A percentile compares a stretch with the other conserved stretches of the same genome.
Conservation (phyloP, 257 asterid species). For the Eucommia ulmoides region DNA sequence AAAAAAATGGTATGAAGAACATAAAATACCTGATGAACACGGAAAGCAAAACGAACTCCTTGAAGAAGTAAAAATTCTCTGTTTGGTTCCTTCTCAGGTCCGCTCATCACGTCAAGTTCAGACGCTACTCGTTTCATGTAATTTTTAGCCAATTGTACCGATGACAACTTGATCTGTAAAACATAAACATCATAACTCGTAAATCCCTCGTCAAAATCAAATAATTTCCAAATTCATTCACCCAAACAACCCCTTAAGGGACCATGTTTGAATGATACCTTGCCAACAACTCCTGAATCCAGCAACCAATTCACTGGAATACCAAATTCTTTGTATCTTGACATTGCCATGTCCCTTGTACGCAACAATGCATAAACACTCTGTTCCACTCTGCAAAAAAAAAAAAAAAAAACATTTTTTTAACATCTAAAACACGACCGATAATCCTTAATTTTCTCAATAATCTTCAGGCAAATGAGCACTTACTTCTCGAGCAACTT, state of each 20-base stretch:
- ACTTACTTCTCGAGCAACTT: slow-evolving; percentile 96
- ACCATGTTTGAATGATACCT: slow-evolving; percentile 33
- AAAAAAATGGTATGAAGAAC: too few species aligned
- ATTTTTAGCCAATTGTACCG: slow-evolving; percentile 75
- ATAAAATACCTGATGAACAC: slow-evolving; percentile 99
- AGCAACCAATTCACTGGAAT: slow-evolving; percentile 87
- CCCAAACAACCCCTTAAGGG: too few species aligned
- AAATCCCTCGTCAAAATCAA: too few species aligned
- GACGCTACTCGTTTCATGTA: slow-evolving; percentile 94
- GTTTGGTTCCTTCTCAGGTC: slow-evolving; percentile 84
- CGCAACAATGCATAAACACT: slow-evolving; percentile 78
- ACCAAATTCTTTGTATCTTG: slow-evolving; percentile 83
- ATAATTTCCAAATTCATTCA: not conserved
- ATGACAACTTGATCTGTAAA: slow-evolving; percentile 86
- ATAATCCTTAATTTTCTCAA: too few species aligned
- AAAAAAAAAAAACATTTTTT: too few species aligned
- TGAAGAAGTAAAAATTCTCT: slow-evolving; percentile 82
- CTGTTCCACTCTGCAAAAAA: slow-evolving; percentile 58
- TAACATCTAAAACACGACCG: too few species aligned
- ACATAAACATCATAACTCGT: too few species aligned
- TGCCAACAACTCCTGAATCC: slow-evolving; percentile 89
- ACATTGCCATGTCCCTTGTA: slow-evolving; percentile 85
- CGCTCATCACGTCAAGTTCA: slow-evolving; percentile 75
- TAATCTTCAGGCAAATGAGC: slow-evolving; percentile 2
- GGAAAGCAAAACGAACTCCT: slow-evolving; percentile 95